Conservation (phyloP, 2,329 filamentous ascomycete genomes). For the Ramularia endophylla region DNA sequence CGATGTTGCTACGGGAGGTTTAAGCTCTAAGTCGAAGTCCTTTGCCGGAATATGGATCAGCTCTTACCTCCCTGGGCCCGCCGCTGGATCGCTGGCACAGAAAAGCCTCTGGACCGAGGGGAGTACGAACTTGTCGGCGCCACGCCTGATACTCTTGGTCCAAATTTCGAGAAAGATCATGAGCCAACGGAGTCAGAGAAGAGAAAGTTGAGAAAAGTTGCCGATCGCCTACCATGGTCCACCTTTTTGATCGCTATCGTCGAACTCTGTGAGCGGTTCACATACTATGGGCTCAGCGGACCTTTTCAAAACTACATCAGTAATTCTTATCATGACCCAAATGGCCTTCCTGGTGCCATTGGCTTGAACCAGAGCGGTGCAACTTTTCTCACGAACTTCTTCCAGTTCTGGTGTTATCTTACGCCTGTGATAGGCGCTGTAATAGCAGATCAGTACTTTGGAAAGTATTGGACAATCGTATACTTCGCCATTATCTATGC, state of each 20-base stretch:
- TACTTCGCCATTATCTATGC: slow-evolving; percentile 58
- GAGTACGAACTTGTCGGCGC: slow-evolving; percentile 14
- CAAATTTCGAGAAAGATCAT: slow-evolving; percentile 16
- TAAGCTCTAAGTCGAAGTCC: too few species aligned
- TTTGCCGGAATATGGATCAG: too few species aligned
- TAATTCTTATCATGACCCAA: slow-evolving; percentile 34
- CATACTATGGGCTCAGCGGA: slow-evolving; percentile 19
- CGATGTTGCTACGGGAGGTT: too few species aligned
- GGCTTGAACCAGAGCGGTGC: slow-evolving; percentile 36
- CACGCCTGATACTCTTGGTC: slow-evolving; percentile 1
- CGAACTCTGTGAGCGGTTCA: slow-evolving; percentile 22
- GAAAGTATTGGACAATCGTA: slow-evolving; percentile 64
- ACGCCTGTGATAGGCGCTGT: slow-evolving; percentile 20
- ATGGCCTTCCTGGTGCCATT: slow-evolving; percentile 26
- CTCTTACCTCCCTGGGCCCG: background rate
- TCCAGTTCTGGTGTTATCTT: slow-evolving; percentile 35
- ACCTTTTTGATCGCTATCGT: slow-evolving; percentile 18
- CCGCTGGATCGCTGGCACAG: slow-evolving; percentile 3
- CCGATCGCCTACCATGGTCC: slow-evolving; percentile 38
- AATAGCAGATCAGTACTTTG: slow-evolving; percentile 43
- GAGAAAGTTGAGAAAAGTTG: slow-evolving; percentile 37
- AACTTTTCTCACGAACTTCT: slow-evolving; percentile 38
- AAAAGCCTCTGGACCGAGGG: slow-evolving; percentile 7
- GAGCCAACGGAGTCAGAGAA: slow-evolving; percentile 38
- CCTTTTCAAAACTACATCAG: slow-evolving; percentile 44